Evolutionary conservation across 768 basidiomycete genomes (phyloP), one percentile per base, ranked within the genome.

Genomic region (Trametes meyenii): DNA sequence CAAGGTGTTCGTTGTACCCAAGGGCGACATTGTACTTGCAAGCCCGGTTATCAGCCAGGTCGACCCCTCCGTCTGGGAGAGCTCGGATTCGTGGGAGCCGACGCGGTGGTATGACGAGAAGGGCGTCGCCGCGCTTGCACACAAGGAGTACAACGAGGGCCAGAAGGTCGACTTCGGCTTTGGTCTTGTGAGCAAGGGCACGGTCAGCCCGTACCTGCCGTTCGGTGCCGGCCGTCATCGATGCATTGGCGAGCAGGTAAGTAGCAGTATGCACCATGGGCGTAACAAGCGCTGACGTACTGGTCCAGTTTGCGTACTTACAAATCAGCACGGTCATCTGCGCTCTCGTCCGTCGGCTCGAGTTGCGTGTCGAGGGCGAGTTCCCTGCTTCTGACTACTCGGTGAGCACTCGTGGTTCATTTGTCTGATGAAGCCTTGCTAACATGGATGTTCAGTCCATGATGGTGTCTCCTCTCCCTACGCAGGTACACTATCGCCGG

Each of bases 151-250:
- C 70, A 87, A 87, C 67, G 74, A 75, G 35, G 90, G 92, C 58
- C 93, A 96, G 75, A 95, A 95, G 79, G 80, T 98, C 62, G 97
- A 99, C 74, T 99, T 89, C 70, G 97, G 97, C 2, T 99, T 93
- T 74, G 97, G 97, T 55, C 85, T 88, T 62, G 91, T 99, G 53
- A 92, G 89, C 78, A 98, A 98, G 78, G 96, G 96, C 51, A 98
- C 96, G 6, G 92, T 96, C 59, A 92, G 89, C 67, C 94, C 93
- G 50, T 98, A 98, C 74, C 92, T 97, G 72, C 97, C 97, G 1
- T 99, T 99, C 69, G 97, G 97, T 63, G 96, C 97, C 53, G 97
- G 97, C 29, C 83, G 92, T 69, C 96, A 98, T 78, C 82, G 96
- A 65, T 98, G 93, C 74, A 96, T 98, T 62, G 93, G 94, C 65